These are phyloP conservation scores for Arctium lappa DNA, from an alignment of 129 eudicot species.

Conservation along the genomic window DNA sequence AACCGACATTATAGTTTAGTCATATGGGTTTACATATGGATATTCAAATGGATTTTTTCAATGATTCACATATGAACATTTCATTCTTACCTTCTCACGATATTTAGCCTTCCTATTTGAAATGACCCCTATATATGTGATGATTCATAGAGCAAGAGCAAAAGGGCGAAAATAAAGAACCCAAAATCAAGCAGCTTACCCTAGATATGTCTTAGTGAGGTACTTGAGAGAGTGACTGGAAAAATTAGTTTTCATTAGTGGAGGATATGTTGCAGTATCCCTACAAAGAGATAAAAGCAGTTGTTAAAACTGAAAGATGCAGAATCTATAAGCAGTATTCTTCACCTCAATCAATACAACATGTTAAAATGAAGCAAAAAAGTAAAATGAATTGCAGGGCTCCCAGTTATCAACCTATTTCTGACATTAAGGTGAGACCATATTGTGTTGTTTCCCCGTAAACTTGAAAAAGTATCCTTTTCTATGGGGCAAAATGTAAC, in stretches of 20 bases:
- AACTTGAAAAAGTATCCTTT: neutral
- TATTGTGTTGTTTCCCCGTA: neutral
- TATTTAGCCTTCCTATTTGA: too few relatives aligned
- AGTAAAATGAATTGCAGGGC: neutral
- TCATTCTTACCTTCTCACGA: too few relatives aligned
- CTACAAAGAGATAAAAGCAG: conserved; percentile 30
- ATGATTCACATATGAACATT: too few relatives aligned
- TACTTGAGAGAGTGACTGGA: conserved; percentile 76
- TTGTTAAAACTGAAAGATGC: neutral
- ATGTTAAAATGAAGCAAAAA: neutral
- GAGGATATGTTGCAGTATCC: conserved; percentile 70
- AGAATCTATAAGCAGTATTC: neutral
- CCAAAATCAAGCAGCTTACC: conserved; percentile 39
- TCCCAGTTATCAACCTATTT: neutral
- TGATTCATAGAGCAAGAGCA: neutral
- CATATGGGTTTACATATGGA: too few relatives aligned
- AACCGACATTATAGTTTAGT: too few relatives aligned
- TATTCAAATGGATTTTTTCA: too few relatives aligned
- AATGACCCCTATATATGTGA: too few relatives aligned
- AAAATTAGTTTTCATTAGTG: conserved; percentile 60
- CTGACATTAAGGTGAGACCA: neutral
- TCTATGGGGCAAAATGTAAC: neutral
- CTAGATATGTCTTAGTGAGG: conserved; percentile 61
- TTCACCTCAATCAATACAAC: neutral
- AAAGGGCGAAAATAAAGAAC: neutral